phyloP scores from a whole-genome alignment of 192 early-diverging fungal species.

The Entophlyctis luteolus region DNA sequence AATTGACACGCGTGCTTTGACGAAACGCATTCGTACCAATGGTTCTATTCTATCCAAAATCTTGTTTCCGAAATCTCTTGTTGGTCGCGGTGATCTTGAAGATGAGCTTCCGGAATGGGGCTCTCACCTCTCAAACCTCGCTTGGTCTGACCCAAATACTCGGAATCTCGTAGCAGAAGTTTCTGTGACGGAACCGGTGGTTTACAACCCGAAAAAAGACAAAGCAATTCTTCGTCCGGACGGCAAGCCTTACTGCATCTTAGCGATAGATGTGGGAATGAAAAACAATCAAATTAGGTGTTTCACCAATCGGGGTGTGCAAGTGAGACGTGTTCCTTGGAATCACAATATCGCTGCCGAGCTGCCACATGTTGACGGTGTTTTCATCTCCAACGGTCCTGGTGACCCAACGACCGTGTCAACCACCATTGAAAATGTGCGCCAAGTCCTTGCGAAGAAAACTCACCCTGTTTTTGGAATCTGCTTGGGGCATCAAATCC shows the following conservation, averaged over 20 bases:
- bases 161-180: conserved; percentile 94
- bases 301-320: conserved; percentile 91
- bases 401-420: conserved; percentile 89
- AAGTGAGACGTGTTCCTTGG: conserved; percentile 93
- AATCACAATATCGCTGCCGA: conserved; percentile 86
- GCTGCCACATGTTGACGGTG: conserved; percentile 52
- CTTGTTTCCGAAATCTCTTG: conserved; percentile 68
- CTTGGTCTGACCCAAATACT: conserved; percentile 89
- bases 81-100: conserved; percentile 16
- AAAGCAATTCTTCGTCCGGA: conserved; percentile 47
- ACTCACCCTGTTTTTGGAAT: conserved; percentile 97
- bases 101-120: conserved; percentile 15
- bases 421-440: conserved; percentile 71
- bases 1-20: conserved; percentile 93
- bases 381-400: conserved; percentile 89
- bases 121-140: conserved; percentile 70
- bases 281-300: conserved; percentile 99
- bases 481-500: conserved; percentile 96
- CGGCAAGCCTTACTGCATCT: conserved; percentile 74
- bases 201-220: conserved; percentile 67
- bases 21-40: conserved; percentile 89
- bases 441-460: conserved; percentile 58
- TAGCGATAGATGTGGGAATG: conserved; percentile 98
- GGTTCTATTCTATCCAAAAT: conserved; percentile 91
- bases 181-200: conserved; percentile 73